A percentile compares a stretch with the other conserved stretches of the same genome.
These are phyloP conservation scores for Lachnellula occidentalis DNA, from an alignment of 2,329 filamentous ascomycete genomes.

Conservation along the genomic window DNA sequence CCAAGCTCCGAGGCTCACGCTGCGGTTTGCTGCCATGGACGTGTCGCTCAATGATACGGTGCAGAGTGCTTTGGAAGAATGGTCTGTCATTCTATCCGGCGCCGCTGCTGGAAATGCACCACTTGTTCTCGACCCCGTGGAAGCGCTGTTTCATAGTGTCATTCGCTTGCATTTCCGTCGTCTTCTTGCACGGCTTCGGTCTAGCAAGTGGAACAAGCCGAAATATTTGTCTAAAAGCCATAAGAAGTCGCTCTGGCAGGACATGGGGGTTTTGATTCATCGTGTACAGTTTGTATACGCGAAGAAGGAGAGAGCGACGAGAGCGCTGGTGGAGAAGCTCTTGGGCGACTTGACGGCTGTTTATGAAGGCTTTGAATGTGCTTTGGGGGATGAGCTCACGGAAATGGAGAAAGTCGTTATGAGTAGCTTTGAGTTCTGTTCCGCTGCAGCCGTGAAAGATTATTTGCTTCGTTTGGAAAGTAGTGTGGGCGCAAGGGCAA, in stretches of 20 bases:
- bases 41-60: constrained; percentile 1
- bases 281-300: constrained; percentile 7
- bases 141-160: constrained; percentile 1
- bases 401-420: constrained; percentile 3
- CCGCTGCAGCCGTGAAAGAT: neutral
- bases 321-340: neutral
- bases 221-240: constrained; percentile 12
- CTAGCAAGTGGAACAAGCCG: constrained; percentile 13
- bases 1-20: constrained; percentile 6
- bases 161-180: constrained; percentile 6
- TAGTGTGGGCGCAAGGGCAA: constrained; percentile 3
- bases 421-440: constrained; percentile 3
- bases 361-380: constrained; percentile 6
- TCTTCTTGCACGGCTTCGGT: constrained; percentile 6
- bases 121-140: neutral
- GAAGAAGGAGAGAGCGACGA: constrained; percentile 4
- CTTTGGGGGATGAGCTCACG: neutral
- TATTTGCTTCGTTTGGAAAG: constrained; percentile 10
- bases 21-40: constrained; percentile 21
- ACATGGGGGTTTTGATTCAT: constrained; percentile 9
- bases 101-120: neutral
- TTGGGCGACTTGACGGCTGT: neutral
- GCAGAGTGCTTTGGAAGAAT: neutral
- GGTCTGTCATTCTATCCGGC: too few species aligned
- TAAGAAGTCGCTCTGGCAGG: constrained; percentile 14